Evolutionary conservation across 1,139 yeast species (phyloP).

Genomic region (Pichia sp.): DNA sequence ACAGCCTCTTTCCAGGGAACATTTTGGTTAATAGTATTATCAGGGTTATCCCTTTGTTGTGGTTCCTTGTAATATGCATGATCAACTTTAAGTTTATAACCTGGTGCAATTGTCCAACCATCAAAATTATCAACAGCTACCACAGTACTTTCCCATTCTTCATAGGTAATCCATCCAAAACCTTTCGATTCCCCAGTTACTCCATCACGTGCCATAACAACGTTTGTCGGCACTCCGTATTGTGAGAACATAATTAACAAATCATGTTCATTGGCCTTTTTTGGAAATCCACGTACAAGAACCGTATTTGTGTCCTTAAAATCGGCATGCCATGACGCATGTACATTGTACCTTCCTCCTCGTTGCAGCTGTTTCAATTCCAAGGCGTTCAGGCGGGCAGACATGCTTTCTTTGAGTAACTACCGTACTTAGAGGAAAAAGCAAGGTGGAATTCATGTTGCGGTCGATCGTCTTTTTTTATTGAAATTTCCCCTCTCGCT

Average conservation of each 20-base stretch:
- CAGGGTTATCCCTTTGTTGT: neutral
- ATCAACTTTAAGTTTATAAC: constrained; percentile 4
- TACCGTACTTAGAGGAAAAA: neutral
- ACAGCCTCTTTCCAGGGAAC: constrained; percentile 8
- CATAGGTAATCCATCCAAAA: constrained; percentile 78
- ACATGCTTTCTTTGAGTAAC: neutral
- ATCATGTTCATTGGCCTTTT: constrained; percentile 64
- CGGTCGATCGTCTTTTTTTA: constrained; percentile 6
- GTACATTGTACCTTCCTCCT: constrained; percentile 41
- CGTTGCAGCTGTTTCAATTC: constrained; percentile 61
- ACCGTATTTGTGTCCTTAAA: constrained; percentile 64
- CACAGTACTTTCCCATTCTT: constrained; percentile 72
- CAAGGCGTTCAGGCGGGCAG: constrained; percentile 45
- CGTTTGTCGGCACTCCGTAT: constrained; percentile 79
- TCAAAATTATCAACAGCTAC: constrained; percentile 86
- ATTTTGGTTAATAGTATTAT: neutral
- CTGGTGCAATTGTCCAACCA: constrained; percentile 34
- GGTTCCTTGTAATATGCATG: constrained; percentile 5
- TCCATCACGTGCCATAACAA: constrained; percentile 64
- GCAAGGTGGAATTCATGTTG: neutral
- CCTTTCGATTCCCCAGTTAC: constrained; percentile 68
- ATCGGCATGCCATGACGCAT: constrained; percentile 87
- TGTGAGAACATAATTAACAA: constrained; percentile 77
- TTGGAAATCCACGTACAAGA: constrained; percentile 67
- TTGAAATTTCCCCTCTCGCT: neutral